Evolutionary conservation across 2,329 filamentous ascomycete genomes (phyloP).

Genomic region (Nigrospora osmanthi): DNA sequence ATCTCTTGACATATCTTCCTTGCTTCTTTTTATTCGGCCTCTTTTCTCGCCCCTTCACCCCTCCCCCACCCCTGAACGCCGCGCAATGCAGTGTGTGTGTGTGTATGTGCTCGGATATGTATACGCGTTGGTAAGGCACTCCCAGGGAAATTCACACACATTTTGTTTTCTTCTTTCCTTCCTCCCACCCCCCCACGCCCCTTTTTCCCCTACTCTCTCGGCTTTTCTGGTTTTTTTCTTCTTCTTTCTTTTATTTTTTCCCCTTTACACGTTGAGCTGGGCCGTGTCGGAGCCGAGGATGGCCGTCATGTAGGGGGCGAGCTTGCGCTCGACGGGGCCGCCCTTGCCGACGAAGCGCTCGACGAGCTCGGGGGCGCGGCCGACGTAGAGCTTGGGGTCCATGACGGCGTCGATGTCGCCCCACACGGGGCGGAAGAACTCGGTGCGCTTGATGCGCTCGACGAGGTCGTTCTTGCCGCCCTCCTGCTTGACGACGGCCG

Average conservation of each 20-base stretch:
- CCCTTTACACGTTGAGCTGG: conserved; percentile 31
- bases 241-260: neutral
- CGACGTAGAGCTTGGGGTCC: conserved; percentile 46
- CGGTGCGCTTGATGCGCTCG: conserved; percentile 61
- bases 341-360: conserved; percentile 33
- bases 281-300: conserved; percentile 25
- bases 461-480: conserved; percentile 66
- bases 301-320: conserved; percentile 27
- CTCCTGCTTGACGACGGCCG: conserved; percentile 45
- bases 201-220: too few relatives aligned
- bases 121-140: too few relatives aligned
- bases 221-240: neutral
- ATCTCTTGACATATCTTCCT: too few relatives aligned
- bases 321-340: conserved; percentile 28
- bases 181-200: too few relatives aligned
- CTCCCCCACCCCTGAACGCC: too few relatives aligned
- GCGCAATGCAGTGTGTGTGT: too few relatives aligned
- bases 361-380: conserved; percentile 36
- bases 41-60: too few relatives aligned
- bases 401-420: conserved; percentile 61
- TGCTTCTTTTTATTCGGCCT: too few relatives aligned
- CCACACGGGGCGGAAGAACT: conserved; percentile 70
- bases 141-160: too few relatives aligned
- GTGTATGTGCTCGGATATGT: too few relatives aligned
- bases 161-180: too few relatives aligned